Conservation (phyloP, 371 early-diverging fungal genomes). For the Mucor mucedo region DNA sequence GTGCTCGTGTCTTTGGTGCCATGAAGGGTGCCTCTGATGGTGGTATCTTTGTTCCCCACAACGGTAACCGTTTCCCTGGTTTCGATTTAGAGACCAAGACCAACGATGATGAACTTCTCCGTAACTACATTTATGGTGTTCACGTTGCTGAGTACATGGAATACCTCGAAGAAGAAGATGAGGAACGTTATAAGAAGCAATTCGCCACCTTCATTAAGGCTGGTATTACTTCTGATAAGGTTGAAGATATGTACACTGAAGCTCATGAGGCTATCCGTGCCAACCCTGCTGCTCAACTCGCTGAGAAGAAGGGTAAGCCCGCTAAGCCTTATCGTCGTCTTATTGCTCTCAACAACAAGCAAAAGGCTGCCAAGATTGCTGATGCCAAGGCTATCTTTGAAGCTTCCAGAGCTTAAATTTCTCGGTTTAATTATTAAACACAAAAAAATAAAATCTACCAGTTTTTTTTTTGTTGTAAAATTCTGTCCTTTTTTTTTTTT, state of each 20-base stretch:
- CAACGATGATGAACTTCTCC: constrained; percentile 95
- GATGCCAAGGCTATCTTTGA: constrained; percentile 91
- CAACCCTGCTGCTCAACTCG: constrained; percentile 77
- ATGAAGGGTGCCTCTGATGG: constrained; percentile 99
- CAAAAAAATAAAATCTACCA: too few species aligned
- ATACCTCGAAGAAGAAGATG: constrained; percentile 97
- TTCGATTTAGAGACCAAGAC: constrained; percentile 90
- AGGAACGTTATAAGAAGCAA: constrained; percentile 97
- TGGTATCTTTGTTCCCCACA: constrained; percentile 99
- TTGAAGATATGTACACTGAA: constrained; percentile 96
- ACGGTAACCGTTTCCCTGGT: constrained; percentile 98
- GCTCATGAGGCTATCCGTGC: constrained; percentile 97
- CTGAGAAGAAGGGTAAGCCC: constrained; percentile 73
- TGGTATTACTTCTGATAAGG: constrained; percentile 89
- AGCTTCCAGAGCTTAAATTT: constrained; percentile 7
- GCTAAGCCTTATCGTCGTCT: constrained; percentile 69
- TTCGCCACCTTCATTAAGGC: constrained; percentile 96
- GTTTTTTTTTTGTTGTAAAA: too few species aligned
- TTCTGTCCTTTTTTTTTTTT: too few species aligned
- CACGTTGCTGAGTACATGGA: constrained; percentile 99
- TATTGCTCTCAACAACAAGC: constrained; percentile 78
- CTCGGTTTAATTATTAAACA: too few species aligned
- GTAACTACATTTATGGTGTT: constrained; percentile 98
- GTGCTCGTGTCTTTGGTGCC: constrained; percentile 98
- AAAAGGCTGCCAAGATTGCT: constrained; percentile 86